Evolutionary conservation across 2,329 filamentous ascomycete genomes (phyloP), one percentile per base, ranked within the genome.

Genomic region (Coniochaeta pulveracea): DNA sequence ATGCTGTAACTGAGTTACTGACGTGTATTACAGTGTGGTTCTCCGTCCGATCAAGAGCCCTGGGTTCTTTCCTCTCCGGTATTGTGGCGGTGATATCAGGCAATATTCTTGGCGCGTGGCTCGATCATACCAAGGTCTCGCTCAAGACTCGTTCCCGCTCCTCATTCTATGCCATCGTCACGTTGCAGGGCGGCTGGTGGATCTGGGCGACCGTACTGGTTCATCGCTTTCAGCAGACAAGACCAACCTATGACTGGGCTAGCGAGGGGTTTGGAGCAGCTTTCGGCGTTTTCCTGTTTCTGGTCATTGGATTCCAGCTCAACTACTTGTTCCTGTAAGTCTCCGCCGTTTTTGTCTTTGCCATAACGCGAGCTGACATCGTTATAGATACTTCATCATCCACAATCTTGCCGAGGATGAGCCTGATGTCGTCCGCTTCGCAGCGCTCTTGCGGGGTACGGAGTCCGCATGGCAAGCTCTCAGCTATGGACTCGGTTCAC

Each of bases 401-500:
- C 67, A 72, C 4, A 76, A 82, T 43, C 50, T 85, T 3, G 76
- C 80, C 2, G 52, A 61, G 4, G 60, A 64, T 5, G 64, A 81
- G 33, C 63, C 66, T 16, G 73, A 85, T 42, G 67, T 84, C 2
- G 69, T 85, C 26, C 68, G 80, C 1, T 76, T 79, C 45, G 70
- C 80, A 0, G 78, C 76, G 1, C 53, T 85, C 10, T 58, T 85
- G 3, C 64, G 80, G 35, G 80, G 76, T 1, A 80, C 76, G 0
- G 80, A 85, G 52, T 82, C 76, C 2, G 80, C 76, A 0, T 79
- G 76, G 57, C 80, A 85, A 48, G 80, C 79, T 6, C 55, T 85
- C 11, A 80, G 76, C 45, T 85, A 85, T 38, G 80, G 80, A 0
- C 52, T 84, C 1, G 71, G 68, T 7, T 76, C 73, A 3, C 43